Conservation (phyloP, 2,329 filamentous ascomycete genomes). For the Aspergillus brunneoviolaceus region DNA sequence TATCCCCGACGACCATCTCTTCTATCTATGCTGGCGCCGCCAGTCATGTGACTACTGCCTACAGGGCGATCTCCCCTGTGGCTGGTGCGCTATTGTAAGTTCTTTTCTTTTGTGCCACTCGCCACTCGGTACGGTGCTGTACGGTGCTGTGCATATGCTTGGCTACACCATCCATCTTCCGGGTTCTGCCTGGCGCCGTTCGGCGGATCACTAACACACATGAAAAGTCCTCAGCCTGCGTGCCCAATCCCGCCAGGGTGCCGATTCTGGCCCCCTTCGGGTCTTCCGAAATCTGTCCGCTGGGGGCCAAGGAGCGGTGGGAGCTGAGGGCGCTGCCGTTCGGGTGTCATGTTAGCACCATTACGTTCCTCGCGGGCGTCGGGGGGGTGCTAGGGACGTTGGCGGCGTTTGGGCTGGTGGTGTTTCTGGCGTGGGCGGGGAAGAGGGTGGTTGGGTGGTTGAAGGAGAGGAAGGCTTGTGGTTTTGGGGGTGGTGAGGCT, state of each 20-base stretch:
- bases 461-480: slow-evolving; percentile 11
- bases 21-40: slow-evolving; percentile 37
- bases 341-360: slow-evolving; percentile 42
- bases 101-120: no score
- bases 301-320: slow-evolving; percentile 43
- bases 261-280: slow-evolving; percentile 41
- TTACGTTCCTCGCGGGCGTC: slow-evolving; percentile 38
- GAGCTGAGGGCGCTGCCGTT: slow-evolving; percentile 41
- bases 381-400: slow-evolving; percentile 34
- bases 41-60: slow-evolving; percentile 39
- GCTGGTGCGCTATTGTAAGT: slow-evolving; percentile 42
- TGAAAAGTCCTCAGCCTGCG: slow-evolving; percentile 40
- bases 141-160: no score
- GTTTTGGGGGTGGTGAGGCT: not conserved
- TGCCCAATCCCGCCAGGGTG: slow-evolving; percentile 37
- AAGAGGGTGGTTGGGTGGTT: slow-evolving; percentile 12
- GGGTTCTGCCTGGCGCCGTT: no score
- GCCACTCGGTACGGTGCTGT: no score
- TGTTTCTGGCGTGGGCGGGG: slow-evolving; percentile 18
- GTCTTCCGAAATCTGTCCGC: slow-evolving; percentile 38
- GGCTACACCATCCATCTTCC: not conserved
- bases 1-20: slow-evolving; percentile 24
- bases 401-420: slow-evolving; percentile 21
- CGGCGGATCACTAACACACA: not conserved
- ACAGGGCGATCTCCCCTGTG: slow-evolving; percentile 33